Evolutionary conservation across 805 yeast genomes (phyloP).

Genomic region (Metschnikowia aberdeeniae): DNA sequence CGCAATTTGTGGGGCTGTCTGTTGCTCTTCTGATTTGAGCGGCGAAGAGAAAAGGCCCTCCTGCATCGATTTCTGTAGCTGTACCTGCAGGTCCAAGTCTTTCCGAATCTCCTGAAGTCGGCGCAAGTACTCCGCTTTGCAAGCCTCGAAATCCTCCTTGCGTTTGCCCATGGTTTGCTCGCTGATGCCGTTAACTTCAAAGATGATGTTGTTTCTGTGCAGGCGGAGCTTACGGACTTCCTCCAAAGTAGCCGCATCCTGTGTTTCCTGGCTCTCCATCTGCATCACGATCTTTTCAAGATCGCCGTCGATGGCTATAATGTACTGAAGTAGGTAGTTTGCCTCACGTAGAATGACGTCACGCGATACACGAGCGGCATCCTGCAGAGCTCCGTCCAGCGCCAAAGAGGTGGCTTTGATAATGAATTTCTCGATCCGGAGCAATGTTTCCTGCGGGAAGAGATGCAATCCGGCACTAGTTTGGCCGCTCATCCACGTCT

Average conservation of each 20-base stretch:
- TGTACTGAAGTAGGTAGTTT: conserved; percentile 31
- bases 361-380: conserved; percentile 12
- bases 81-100: conserved; percentile 26
- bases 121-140: conserved; percentile 22
- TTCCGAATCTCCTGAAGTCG: conserved; percentile 21
- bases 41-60: conserved; percentile 1
- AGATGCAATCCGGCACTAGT: conserved; percentile 33
- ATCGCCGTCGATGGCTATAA: conserved; percentile 28
- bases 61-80: conserved; percentile 19
- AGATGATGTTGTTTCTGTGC: conserved; percentile 27
- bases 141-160: conserved; percentile 23
- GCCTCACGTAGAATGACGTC: conserved; percentile 37
- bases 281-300: conserved; percentile 18
- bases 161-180: conserved; percentile 26
- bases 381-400: conserved; percentile 11
- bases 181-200: conserved; percentile 29
- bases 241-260: too few relatives aligned
- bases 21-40: neutral
- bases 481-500: conserved; percentile 36
- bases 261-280: neutral
- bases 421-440: conserved; percentile 35
- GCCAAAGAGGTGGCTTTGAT: conserved; percentile 34
- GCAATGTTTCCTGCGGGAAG: conserved; percentile 28
- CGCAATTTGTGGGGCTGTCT: neutral
- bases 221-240: conserved; percentile 14